Conservation (phyloP, 306 rosid genomes). For the Biancaea sappan region DNA sequence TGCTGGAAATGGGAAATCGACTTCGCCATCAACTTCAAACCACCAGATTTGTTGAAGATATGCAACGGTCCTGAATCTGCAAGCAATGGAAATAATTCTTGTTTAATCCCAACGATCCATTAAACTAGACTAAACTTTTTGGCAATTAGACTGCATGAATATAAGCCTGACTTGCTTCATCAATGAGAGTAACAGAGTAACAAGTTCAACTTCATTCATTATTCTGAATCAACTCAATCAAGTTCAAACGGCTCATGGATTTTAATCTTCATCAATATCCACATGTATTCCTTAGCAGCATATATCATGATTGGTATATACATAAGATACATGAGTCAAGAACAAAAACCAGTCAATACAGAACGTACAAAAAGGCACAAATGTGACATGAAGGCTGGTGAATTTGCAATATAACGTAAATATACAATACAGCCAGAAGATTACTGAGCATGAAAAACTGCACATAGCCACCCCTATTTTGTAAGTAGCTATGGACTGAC, state of each 20-base stretch:
- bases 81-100: conserved; percentile 18
- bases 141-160: neutral
- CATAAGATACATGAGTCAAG: neutral
- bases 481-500: conserved; percentile 1
- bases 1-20: conserved; percentile 86
- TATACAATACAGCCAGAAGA: neutral
- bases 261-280: neutral
- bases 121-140: neutral
- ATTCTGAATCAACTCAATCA: neutral
- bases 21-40: conserved; percentile 96
- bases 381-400: neutral
- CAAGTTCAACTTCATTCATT: neutral
- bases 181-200: conserved; percentile 4
- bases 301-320: neutral
- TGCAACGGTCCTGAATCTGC: conserved; percentile 70
- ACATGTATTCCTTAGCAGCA: conserved; percentile 15
- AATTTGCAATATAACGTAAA: neutral
- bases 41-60: conserved; percentile 98
- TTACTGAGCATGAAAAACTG: neutral
- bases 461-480: conserved; percentile 1
- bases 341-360: neutral
- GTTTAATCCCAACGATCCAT: conserved; percentile 25
- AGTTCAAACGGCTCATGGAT: neutral
- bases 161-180: conserved; percentile 15
- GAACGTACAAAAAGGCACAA: conserved; percentile 9